Evolutionary conservation across 2,329 filamentous ascomycete genomes (phyloP).

Genomic region (Orbilia ellipsospora): DNA sequence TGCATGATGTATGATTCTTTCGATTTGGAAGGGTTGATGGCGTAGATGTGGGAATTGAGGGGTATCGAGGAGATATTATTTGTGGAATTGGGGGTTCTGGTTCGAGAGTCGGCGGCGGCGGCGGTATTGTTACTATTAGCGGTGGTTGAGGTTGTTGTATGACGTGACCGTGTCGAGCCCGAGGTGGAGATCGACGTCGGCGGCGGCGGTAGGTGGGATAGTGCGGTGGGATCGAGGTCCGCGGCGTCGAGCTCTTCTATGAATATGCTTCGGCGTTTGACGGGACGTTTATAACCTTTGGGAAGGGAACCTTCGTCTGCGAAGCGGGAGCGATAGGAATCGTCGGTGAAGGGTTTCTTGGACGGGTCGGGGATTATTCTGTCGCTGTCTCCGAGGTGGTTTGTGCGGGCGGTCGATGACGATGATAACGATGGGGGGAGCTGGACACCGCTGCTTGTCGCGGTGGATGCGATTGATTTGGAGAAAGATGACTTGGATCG

Average conservation of each 20-base stretch:
- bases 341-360: conserved; percentile 45
- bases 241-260: conserved; percentile 36
- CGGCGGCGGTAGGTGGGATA: not conserved
- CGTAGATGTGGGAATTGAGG: conserved; percentile 7
- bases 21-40: conserved; percentile 31
- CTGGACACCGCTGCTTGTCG: conserved; percentile 6
- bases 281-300: conserved; percentile 15
- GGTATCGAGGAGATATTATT: no score
- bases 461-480: not conserved
- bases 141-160: not conserved
- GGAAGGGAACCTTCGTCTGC: conserved; percentile 24
- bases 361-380: conserved; percentile 19
- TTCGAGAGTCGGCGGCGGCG: not conserved
- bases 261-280: conserved; percentile 44
- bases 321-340: conserved; percentile 46
- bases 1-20: conserved; percentile 54
- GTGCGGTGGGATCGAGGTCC: conserved; percentile 10
- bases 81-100: not conserved
- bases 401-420: conserved; percentile 10
- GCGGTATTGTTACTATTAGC: not conserved
- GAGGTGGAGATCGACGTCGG: conserved; percentile 8
- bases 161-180: conserved; percentile 13
- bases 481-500: not conserved
- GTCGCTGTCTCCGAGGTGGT: conserved; percentile 6
- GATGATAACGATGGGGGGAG: not conserved